Evolutionary conservation across 805 yeast species (phyloP).

Genomic region (Candida parachauliodes): DNA sequence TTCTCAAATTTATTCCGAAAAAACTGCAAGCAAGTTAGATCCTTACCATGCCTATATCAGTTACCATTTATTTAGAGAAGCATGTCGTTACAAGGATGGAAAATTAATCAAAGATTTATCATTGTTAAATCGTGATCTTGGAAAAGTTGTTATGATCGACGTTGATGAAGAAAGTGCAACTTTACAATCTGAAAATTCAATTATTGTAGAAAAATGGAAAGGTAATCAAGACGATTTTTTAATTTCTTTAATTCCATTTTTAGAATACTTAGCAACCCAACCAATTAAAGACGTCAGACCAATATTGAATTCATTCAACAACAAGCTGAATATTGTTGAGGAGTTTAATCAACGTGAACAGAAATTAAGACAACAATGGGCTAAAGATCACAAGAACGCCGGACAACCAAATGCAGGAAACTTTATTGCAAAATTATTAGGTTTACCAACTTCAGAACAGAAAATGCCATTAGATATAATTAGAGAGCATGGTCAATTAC

Average conservation of each 20-base stretch:
- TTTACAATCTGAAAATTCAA: conserved; percentile 92
- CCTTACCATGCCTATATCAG: conserved; percentile 89
- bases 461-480: conserved; percentile 84
- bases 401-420: conserved; percentile 41
- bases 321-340: conserved; percentile 61
- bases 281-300: conserved; percentile 86
- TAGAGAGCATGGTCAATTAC: conserved; percentile 89
- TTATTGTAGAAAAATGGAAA: conserved; percentile 79
- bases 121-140: conserved; percentile 85
- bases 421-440: conserved; percentile 61
- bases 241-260: conserved; percentile 80
- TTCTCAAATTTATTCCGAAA: conserved; percentile 81
- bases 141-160: conserved; percentile 77
- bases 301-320: conserved; percentile 67
- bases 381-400: conserved; percentile 42
- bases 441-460: conserved; percentile 53
- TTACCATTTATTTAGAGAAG: conserved; percentile 86
- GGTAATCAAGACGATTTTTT: conserved; percentile 82
- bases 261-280: conserved; percentile 92
- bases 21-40: conserved; percentile 81
- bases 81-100: conserved; percentile 86
- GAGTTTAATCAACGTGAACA: conserved; percentile 81
- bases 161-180: conserved; percentile 67
- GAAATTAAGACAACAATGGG: conserved; percentile 68
- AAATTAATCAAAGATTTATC: conserved; percentile 85